phyloP scores from a whole-genome alignment of 352 stramenopile species.

The Lagenidium sp. region DNA sequence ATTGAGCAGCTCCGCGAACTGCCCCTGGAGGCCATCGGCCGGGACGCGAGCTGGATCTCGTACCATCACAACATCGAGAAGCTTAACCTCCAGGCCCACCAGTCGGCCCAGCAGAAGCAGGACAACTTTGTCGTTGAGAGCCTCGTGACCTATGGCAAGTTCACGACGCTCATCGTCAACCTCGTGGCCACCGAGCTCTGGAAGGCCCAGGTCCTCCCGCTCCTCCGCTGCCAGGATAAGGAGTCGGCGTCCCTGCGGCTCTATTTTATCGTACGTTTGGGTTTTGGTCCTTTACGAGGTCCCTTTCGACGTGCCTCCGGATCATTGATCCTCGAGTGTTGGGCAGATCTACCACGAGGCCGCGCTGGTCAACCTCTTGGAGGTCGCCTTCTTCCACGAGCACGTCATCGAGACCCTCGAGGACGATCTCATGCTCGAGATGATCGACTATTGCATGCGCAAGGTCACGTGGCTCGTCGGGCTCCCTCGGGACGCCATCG shows the following conservation, averaged over 20 bases:
- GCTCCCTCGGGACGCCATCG: constrained; percentile 47
- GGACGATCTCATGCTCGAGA: constrained; percentile 87
- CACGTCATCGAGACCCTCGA: constrained; percentile 81
- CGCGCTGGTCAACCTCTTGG: constrained; percentile 82
- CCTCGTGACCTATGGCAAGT: constrained; percentile 89
- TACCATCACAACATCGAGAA: constrained; percentile 88
- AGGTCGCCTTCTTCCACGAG: constrained; percentile 87
- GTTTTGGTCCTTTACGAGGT: neutral
- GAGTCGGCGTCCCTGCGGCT: constrained; percentile 69
- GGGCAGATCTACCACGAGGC: constrained; percentile 83
- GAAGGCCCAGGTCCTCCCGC: constrained; percentile 74
- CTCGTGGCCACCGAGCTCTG: constrained; percentile 87
- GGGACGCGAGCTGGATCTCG: constrained; percentile 62
- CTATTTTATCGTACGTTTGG: constrained; percentile 82
- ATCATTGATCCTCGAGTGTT: neutral
- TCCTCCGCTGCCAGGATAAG: constrained; percentile 33
- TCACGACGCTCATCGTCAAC: constrained; percentile 82
- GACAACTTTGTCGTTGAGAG: constrained; percentile 93
- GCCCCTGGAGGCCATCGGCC: constrained; percentile 49
- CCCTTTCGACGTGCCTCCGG: neutral
- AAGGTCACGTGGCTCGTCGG: constrained; percentile 84
- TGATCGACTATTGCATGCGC: constrained; percentile 91
- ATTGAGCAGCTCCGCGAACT: constrained; percentile 68
- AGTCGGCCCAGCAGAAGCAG: constrained; percentile 82
- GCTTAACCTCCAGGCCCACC: constrained; percentile 90